These are phyloP conservation scores for Paracorniculantispora psalliotae DNA, from an alignment of 2,329 filamentous ascomycete genomes.

Conservation along the genomic window DNA sequence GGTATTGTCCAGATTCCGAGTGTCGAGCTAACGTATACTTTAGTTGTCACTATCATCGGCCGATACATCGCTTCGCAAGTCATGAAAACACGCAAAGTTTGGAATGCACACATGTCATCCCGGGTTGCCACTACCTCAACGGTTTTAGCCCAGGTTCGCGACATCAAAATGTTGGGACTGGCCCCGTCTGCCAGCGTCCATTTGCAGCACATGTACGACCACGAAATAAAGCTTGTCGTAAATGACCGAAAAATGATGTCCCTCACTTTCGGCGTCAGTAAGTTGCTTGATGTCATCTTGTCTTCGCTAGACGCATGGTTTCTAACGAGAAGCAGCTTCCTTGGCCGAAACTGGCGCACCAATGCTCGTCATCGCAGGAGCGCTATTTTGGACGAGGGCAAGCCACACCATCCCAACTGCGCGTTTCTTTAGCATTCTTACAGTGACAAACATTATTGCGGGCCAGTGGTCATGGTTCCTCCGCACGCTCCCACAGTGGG, in stretches of 20 bases:
- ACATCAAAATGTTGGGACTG: neutral
- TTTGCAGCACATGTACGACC: neutral
- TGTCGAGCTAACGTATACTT: neutral
- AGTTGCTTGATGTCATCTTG: neutral
- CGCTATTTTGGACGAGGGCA: conserved; percentile 1
- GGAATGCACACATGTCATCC: neutral
- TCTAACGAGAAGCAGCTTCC: neutral
- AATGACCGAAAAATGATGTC: neutral
- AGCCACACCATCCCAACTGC: neutral
- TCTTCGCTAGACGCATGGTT: neutral
- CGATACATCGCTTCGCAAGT: neutral
- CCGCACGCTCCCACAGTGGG: neutral
- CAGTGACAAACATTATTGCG: neutral
- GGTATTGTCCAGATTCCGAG: neutral
- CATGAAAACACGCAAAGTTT: neutral
- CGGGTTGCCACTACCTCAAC: neutral
- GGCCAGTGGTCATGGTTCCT: neutral
- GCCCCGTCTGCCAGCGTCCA: neutral
- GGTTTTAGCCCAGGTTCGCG: neutral
- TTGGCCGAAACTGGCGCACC: neutral
- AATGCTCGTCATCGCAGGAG: neutral
- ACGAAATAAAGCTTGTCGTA: neutral
- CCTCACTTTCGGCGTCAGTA: neutral
- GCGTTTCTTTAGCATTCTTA: neutral
- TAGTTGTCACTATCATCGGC: neutral